A percentile compares a stretch with the other conserved stretches of the same genome.
Conservation (phyloP, 345 rosid species). For the Citrus glauca region DNA sequence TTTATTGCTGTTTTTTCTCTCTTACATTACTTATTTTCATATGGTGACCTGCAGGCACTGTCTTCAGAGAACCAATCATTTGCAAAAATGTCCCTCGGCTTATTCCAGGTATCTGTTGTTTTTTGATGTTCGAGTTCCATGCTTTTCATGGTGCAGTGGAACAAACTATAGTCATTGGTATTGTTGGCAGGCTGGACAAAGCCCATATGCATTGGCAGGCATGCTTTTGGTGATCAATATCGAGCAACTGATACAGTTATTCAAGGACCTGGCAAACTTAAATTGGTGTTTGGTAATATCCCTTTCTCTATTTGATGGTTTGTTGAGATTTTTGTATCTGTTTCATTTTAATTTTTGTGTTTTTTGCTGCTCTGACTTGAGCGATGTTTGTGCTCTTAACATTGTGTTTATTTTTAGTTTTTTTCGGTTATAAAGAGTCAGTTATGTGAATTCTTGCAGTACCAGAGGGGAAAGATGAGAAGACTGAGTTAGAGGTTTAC, state of each 20-base stretch:
- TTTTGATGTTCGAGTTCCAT: not conserved
- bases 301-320: constrained; percentile 4
- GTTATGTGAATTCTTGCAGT: constrained; percentile 31
- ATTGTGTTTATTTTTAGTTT: not conserved
- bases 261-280: constrained; percentile 89
- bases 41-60: constrained; percentile 64
- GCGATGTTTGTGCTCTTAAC: not conserved
- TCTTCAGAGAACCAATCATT: constrained; percentile 92
- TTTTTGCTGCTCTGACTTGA: not conserved
- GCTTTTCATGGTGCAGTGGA: not conserved
- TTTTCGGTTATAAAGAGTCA: not conserved
- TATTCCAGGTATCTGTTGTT: constrained; percentile 56
- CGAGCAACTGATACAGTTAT: constrained; percentile 91
- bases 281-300: constrained; percentile 72
- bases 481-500: constrained; percentile 74
- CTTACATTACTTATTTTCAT: not conserved
- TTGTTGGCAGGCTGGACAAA: constrained; percentile 79
- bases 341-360: not conserved
- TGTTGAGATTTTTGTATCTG: not conserved
- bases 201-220: constrained; percentile 98
- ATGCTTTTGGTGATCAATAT: constrained; percentile 98
- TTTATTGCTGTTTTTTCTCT: constrained; percentile 10
- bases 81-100: constrained; percentile 90
- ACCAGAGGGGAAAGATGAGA: constrained; percentile 75
- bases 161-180: constrained; percentile 12